Evolutionary conservation across 2,329 filamentous ascomycete genomes (phyloP), one percentile per base, ranked within the genome.

Genomic region (Exophiala oligosperma): DNA sequence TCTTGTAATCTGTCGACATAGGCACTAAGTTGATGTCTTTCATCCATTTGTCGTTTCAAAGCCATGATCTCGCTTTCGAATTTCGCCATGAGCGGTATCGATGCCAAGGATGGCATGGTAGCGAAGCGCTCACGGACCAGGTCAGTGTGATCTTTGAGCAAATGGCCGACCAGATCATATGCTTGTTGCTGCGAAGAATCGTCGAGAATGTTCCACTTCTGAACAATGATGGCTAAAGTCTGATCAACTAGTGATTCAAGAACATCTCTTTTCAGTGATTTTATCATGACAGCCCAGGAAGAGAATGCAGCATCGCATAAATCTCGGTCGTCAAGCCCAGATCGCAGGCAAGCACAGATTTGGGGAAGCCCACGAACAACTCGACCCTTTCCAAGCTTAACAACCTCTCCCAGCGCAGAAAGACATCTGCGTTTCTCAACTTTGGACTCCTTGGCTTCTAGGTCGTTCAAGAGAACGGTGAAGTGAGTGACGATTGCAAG

Each of bases 341-440:
- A 92, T 62, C 96, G 86, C 11, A 99, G 79, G 70, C 91, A 97
- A n/a, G 93, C 92, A 64, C 91, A 91, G 56, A 97, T 93, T 86
- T 93, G 67, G 23, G 94, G 93, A 41, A 96, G 80, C 50, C 91
- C 94, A 66, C 88, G 86, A 60, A 86, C 87, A 32, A 92, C 85
- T 68, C 90, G 86, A 2, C 81, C 80, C 67, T 86, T 88, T 46
- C 90, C 89, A 49, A 95, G 79, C 54, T 80, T 84, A 50, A 97
- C 88, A 83, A 99, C 90, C 70, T 96, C 91, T 65, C 91, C 89
- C 70, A 99, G 88, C 4, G 91, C 92, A 63, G 84, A 84, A 7
- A 99, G 84, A 66, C 88, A 92, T 58, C 89, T 83, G 56, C 84
- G 84, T 67, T 92, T 91, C 70, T 97, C 92, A 68, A 70, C 82